Percentiles rank a stretch among this genome's conserved stretches.
Conservation (phyloP, 2,329 filamentous ascomycete genomes). For the Cadophora malorum region DNA sequence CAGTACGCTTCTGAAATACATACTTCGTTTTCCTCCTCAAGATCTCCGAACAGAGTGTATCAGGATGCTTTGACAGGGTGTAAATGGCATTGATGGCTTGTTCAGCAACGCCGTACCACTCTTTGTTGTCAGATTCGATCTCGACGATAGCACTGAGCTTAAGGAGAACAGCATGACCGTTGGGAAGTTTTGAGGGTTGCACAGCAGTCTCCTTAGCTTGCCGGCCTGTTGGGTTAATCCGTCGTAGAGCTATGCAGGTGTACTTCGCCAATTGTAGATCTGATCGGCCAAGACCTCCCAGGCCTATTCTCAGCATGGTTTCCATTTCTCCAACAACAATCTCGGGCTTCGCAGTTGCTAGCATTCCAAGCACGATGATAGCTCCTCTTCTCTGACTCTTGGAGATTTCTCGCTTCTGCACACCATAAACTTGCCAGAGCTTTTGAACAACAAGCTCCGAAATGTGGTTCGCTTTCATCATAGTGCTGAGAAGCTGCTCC, state of each 20-base stretch:
- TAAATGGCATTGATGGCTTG: conserved; percentile 97
- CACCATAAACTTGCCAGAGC: conserved; percentile 96
- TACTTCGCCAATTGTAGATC: conserved; percentile 93
- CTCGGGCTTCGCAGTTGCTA: conserved; percentile 88
- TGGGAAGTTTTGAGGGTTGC: conserved; percentile 80
- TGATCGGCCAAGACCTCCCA: conserved; percentile 78
- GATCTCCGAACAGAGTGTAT: conserved; percentile 90
- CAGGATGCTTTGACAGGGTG: conserved; percentile 89
- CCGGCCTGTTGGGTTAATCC: conserved; percentile 86
- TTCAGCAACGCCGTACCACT: conserved; percentile 96
- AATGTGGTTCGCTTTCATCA: conserved; percentile 94
- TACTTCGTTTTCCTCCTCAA: conserved; percentile 83
- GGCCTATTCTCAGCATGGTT: conserved; percentile 87
- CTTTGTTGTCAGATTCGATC: conserved; percentile 85
- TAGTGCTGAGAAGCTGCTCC: conserved; percentile 92
- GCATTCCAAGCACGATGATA: conserved; percentile 97
- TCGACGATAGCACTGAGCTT: conserved; percentile 86
- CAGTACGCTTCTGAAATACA: conserved; percentile 64
- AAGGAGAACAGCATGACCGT: conserved; percentile 86
- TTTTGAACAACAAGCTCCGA: conserved; percentile 87
- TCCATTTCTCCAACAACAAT: conserved; percentile 96
- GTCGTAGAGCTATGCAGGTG: conserved; percentile 89
- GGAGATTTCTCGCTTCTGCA: conserved; percentile 92
- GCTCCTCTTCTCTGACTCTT: conserved; percentile 87
- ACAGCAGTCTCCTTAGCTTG: conserved; percentile 74